Evolutionary conservation across 2,329 filamentous ascomycete genomes (phyloP), one percentile per base, ranked within the genome.

Genomic region (Aspergillus unguis): DNA sequence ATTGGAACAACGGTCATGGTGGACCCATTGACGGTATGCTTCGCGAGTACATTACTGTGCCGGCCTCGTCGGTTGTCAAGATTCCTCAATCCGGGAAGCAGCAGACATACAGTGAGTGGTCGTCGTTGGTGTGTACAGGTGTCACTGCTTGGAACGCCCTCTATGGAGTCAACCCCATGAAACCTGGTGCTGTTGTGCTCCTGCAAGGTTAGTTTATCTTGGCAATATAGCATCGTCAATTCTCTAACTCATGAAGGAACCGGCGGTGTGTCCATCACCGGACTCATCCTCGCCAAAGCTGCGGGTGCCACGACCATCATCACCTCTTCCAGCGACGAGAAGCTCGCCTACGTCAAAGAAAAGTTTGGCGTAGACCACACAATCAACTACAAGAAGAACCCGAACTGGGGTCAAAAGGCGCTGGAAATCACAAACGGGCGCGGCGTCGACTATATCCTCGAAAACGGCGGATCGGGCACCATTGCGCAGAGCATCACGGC

Each of bases 301-400:
- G 71, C 72, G 1, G 76, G 76, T 5, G 73, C 72, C 0, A 74
- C 63, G 2, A 72, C 71, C 5, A 76, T 76, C 42, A 66, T 75
- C 37, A 77, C 75, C 0, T 76, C 75, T 0, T 77, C 76, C 1
- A 73, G 68, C 10, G 73, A 78, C 51, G 58, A 70, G 23, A 62
- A 60, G 36, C 48, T 58, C 2, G 27, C 56, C 10, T 29, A 43
- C 9, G 56, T 62, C 17, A 57, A 55, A 27, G 40, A 48, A 5
- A 77, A 78, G 56, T 69, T 77, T 6, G 73, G 75, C 7, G 74
- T 68, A 0, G 68, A 73, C 36, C 55, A 74, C 47, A 60, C 56
- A 0, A 71, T 80, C 63, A 80, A 79, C 60, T 79, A 55, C 29
- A 49, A 42, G 4, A 49, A 17, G 11, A 29, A 36, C 10, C 48